These are phyloP conservation scores for Asterophora parasitica DNA, from an alignment of 768 basidiomycete species.

Conservation along the genomic window DNA sequence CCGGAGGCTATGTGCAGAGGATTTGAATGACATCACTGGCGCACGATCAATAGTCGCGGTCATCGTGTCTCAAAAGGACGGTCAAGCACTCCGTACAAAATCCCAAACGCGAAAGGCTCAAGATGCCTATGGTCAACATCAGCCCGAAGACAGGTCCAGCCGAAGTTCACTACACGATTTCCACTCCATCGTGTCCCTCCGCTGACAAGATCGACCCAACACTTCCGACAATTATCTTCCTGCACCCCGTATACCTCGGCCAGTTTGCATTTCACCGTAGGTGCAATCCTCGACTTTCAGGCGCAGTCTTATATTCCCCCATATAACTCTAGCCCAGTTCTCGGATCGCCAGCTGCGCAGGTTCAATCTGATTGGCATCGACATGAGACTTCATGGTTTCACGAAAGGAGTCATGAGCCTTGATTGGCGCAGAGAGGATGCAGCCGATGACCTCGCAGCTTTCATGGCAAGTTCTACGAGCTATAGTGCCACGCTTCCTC, in stretches of 20 bases:
- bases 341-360: conserved; percentile 26
- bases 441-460: conserved; percentile 29
- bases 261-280: conserved; percentile 30
- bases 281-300: background rate
- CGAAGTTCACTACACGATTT: no score
- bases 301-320: background rate
- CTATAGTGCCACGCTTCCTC: background rate
- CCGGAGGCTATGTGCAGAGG: no score
- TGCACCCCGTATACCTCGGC: conserved; percentile 32
- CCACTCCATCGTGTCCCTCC: no score
- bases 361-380: conserved; percentile 34
- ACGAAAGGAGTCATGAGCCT: conserved; percentile 25
- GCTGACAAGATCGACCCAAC: conserved; percentile 25
- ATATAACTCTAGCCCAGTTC: conserved; percentile 25
- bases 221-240: conserved; percentile 30
- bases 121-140: conserved; percentile 28
- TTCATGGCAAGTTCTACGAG: no score
- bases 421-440: no score
- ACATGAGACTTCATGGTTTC: conserved; percentile 28
- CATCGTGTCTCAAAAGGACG: no score
- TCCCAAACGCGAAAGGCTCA: background rate
- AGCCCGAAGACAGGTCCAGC: no score
- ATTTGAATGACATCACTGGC: no score
- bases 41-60: no score
- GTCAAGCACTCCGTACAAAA: no score